Evolutionary conservation across 2,329 filamentous ascomycete species (phyloP).

Genomic region (Pseudocercospora pini-densiflorae): DNA sequence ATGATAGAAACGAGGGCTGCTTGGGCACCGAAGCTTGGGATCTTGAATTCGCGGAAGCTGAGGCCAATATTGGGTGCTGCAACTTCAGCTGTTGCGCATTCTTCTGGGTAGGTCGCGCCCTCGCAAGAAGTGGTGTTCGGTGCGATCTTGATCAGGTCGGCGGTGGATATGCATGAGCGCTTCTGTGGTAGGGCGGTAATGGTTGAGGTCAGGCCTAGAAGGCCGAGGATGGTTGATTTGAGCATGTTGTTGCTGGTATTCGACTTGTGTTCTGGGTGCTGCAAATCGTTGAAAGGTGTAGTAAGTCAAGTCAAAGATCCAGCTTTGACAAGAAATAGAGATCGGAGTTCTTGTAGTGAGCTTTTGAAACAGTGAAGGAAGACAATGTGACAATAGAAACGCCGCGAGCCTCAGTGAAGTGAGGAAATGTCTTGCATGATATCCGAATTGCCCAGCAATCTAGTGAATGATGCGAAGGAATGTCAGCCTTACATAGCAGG

Average conservation of each 20-base stretch:
- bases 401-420: not conserved
- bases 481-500: constrained; percentile 3
- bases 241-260: constrained; percentile 10
- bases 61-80: constrained; percentile 62
- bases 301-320: not conserved
- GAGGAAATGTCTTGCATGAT: not conserved
- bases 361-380: not conserved
- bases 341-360: not conserved
- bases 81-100: constrained; percentile 69
- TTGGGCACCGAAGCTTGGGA: constrained; percentile 62
- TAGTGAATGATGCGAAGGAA: constrained; percentile 10
- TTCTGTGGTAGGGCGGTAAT: constrained; percentile 1
- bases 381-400: constrained; percentile 1
- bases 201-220: constrained; percentile 10
- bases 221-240: constrained; percentile 5
- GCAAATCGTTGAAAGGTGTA: not conserved
- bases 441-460: not conserved
- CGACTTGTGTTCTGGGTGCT: not conserved
- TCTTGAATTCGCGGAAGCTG: constrained; percentile 62
- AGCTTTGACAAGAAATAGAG: not conserved
- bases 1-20: constrained; percentile 73
- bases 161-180: constrained; percentile 37
- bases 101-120: constrained; percentile 49
- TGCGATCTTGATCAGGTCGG: constrained; percentile 59
- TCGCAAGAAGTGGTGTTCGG: constrained; percentile 61